Base-by-base conservation (phyloP, 768 basidiomycete genomes). In the Hypholoma fasciculare region DNA sequence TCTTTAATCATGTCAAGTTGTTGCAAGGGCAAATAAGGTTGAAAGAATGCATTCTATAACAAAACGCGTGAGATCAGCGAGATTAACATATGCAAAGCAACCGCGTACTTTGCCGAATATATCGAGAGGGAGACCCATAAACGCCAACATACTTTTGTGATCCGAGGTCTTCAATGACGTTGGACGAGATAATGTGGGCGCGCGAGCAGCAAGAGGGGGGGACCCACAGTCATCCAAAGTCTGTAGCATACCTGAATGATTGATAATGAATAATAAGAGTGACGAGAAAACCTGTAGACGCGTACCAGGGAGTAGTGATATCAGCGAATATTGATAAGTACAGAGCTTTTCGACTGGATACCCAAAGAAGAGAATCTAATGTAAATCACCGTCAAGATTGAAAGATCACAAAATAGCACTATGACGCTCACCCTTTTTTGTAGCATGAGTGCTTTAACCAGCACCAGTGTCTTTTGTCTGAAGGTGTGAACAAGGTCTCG, bases 241-340 rank as follows among this genome's bases (percentile, higher is more conserved):
- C 71, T 96, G 91, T 40, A 99, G 76, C 4, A 99, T 81, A 26
- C 92, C 93, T 94, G n/a, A 12, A 38, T 20, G 13, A 23, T 27
- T 12, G 60, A 61, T 7, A 26, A 52, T 36, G 47, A 56, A n/a
- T 48, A 54, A 12, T 44, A 55, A 14, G 44, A n/a, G 7, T 19
- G 16, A 11, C 8, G 42, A 23, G 27, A 7, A 4, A 46, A 23
- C 16, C 46, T 23, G 38, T 26, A 19, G 16, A 47, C 9, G 67
- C 82, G 48, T 51, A 92, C 93, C 91, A 9, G 96, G 96, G 59
- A 98, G 82, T 7, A 98, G 79, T 0, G 96, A 94, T 48, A 97
- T 84, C n/a, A 98, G 80, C 0, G 95, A 96, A 71, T 99, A 99
- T 71, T 99, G 97, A 68, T 94, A 98, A 23, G 95, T 98, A 75